Conservation (phyloP, 2,329 filamentous ascomycete genomes). For the Magnaporthiopsis incrustans region DNA sequence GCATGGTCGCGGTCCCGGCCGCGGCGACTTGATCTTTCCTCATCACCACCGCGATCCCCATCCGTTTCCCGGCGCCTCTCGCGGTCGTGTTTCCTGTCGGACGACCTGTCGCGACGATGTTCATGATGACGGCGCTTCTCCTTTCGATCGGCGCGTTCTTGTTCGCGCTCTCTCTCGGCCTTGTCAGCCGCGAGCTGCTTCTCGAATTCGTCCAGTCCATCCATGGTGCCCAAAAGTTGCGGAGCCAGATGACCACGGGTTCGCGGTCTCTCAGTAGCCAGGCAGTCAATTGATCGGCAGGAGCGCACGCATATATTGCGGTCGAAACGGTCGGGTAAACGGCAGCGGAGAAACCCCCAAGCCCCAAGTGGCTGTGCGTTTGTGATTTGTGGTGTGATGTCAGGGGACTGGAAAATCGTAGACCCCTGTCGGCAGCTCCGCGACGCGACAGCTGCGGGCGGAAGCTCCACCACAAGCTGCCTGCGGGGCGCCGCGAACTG, state of each 20-base stretch:
- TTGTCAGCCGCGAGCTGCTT: conserved; percentile 29
- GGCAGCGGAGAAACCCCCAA: background rate
- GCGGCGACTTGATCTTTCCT: conserved; percentile 19
- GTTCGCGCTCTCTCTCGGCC: conserved; percentile 20
- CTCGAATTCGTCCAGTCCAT: conserved; percentile 26
- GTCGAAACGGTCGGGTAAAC: background rate
- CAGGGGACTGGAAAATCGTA: background rate
- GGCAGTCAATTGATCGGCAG: background rate
- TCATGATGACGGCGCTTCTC: conserved; percentile 17
- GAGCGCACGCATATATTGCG: background rate
- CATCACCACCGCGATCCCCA: conserved; percentile 21
- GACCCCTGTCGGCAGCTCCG: background rate
- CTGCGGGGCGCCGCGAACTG: background rate
- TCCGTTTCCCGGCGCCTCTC: conserved; percentile 17
- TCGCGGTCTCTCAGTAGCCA: too few species aligned
- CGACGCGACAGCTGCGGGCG: background rate
- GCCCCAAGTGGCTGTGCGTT: background rate
- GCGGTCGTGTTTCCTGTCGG: conserved; percentile 19
- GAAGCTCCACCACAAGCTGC: background rate
- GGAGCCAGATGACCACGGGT: too few species aligned
- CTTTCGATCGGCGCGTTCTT: conserved; percentile 19
- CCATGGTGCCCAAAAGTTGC: conserved; percentile 10
- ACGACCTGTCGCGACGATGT: conserved; percentile 20
- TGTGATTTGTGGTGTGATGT: background rate
- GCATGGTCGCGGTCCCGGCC: conserved; percentile 38